phyloP scores from a whole-genome alignment of 108 stramenopile species.

The Parmales sp. region DNA sequence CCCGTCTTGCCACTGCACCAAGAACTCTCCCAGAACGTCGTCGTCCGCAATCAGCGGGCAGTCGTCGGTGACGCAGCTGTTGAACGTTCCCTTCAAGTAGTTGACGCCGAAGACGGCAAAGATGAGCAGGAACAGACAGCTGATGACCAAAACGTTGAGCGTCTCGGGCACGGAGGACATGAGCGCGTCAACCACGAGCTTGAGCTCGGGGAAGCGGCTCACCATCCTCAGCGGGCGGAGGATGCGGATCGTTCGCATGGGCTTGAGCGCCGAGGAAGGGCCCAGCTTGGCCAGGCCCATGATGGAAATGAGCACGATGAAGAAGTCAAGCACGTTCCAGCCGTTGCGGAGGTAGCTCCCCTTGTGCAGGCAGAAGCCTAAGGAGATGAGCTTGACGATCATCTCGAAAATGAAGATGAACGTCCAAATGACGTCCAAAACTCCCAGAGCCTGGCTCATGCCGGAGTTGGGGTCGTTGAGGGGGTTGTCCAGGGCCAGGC shows the following conservation, averaged over 20 bases:
- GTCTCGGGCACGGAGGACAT: constrained; percentile 48
- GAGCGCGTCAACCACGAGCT: constrained; percentile 57
- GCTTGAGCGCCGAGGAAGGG: constrained; percentile 24
- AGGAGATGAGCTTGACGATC: constrained; percentile 44
- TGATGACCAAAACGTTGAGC: constrained; percentile 39
- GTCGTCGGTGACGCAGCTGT: constrained; percentile 30
- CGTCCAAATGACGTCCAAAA: constrained; percentile 33
- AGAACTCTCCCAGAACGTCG: background rate
- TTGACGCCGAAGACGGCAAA: constrained; percentile 59
- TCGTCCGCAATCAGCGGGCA: background rate
- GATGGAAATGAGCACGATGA: constrained; percentile 41
- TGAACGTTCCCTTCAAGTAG: constrained; percentile 52
- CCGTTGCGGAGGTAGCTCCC: constrained; percentile 31
- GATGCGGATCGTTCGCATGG: constrained; percentile 43
- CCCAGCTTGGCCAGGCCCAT: constrained; percentile 22
- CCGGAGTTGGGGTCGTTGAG: constrained; percentile 25
- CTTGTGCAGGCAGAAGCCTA: constrained; percentile 31
- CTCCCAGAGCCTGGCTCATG: constrained; percentile 11
- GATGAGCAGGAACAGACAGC: constrained; percentile 39
- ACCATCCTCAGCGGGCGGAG: constrained; percentile 61
- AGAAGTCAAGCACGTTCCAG: constrained; percentile 59
- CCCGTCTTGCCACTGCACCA: background rate
- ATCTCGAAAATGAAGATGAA: constrained; percentile 46
- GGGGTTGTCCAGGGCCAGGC: constrained; percentile 32
- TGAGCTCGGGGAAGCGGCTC: constrained; percentile 47